These are phyloP conservation scores for Termitomyces sp. DNA, from an alignment of 768 basidiomycete genomes.

Conservation along the genomic window DNA sequence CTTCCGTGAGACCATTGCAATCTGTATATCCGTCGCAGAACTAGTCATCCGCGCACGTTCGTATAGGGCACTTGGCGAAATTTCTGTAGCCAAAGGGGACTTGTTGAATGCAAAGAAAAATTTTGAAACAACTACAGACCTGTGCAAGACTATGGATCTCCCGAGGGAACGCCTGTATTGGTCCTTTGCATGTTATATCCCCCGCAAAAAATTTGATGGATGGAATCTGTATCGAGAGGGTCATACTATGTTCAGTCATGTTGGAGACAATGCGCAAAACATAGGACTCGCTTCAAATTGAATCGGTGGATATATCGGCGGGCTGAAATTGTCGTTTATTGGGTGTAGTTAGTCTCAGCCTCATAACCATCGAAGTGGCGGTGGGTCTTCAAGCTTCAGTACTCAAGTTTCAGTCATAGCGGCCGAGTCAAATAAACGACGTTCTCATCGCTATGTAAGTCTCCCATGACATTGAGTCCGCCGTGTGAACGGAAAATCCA, in stretches of 20 bases:
- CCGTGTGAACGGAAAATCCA: too few relatives aligned
- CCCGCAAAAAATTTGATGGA: neutral
- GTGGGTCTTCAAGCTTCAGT: too few relatives aligned
- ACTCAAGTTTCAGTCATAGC: too few relatives aligned
- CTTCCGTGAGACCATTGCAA: neutral
- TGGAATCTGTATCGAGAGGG: constrained; percentile 5
- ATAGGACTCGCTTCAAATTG: too few relatives aligned
- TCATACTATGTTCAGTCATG: neutral
- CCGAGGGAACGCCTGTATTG: neutral
- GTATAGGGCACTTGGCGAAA: constrained; percentile 4
- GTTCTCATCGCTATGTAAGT: too few relatives aligned
- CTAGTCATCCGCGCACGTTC: neutral
- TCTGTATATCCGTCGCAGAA: neutral
- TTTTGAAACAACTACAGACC: neutral
- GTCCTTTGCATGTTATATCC: neutral
- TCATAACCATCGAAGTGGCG: too few relatives aligned
- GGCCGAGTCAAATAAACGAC: too few relatives aligned
- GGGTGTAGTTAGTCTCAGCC: too few relatives aligned
- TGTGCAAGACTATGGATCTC: constrained; percentile 3
- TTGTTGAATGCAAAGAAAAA: neutral
- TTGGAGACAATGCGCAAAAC: neutral
- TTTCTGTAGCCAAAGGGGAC: constrained; percentile 1
- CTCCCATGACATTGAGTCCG: too few relatives aligned
- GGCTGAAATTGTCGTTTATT: too few relatives aligned
- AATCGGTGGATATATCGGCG: too few relatives aligned